Base-by-base conservation (phyloP, 257 asterid species). In the Fraxinus quadrangulata region DNA sequence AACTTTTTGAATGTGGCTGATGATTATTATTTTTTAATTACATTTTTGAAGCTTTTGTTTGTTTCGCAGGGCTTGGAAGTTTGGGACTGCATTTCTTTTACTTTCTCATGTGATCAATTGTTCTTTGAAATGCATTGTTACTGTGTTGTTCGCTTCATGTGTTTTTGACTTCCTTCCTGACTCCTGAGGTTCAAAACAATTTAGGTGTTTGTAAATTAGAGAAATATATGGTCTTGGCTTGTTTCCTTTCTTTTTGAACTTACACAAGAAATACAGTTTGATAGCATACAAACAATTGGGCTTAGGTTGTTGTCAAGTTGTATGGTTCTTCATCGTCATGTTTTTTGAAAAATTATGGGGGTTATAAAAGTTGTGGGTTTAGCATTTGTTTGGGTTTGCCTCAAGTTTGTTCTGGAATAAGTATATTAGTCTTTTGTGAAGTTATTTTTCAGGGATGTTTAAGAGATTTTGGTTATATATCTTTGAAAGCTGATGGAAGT, bases 401-500 rank as follows among this genome's bases (percentile, higher is more conserved):
- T 36, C 11, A 37, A 7, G 40, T 37, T 37, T 37, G 1, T 36
- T 33, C 36, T 36, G 39, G 39, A 36, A 6, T 36, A 5, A 5
- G 39, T 37, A 37, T 37, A 37, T 59, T 70, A 7, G n/a, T 67
- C 42, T 67, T 33, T 45, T 17, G 14, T 66, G 37, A 51, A 31
- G 51, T 56, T 40, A 59, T 11, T 19, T 59, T n/a, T 37, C 14
- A 37, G 33, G 13, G 24, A 59, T 61, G 83, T 61, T 82, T 79
- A 78, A 45, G 77, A 70, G 76, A 37, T 81, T 75, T 72, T n/a
- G 34, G 30, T 70, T 31, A 30, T 70, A 16, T 79, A 67, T 40
- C 33, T 21, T 47, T 2, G 31, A 31, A 70, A 26, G 74, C 76
- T 30, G 81, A 92, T 94, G 99, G 97, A 94, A 83, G 71, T 86